Percentiles rank a stretch among this genome's conserved stretches.
phyloP scores from a whole-genome alignment of 768 basidiomycete species.

The Amylocystis lapponica region DNA sequence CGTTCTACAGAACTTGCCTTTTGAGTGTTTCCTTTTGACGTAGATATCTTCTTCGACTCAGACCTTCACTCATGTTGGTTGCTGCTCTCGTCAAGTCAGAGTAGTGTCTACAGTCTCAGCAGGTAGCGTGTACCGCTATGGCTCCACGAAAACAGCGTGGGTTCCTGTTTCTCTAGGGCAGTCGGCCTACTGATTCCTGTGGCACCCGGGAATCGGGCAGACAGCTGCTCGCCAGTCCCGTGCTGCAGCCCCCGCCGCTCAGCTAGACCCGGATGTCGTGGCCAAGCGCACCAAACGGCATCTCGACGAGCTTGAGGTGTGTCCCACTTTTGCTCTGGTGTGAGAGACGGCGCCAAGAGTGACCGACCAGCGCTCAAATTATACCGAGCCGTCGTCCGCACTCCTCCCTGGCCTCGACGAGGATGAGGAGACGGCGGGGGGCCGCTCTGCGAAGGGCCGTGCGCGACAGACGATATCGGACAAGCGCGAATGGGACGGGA shows the following conservation, averaged over 20 bases:
- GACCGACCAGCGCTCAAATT: constrained; percentile 69
- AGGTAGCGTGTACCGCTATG: constrained; percentile 2
- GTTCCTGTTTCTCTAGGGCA: neutral
- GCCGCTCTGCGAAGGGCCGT: constrained; percentile 53
- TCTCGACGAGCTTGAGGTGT: constrained; percentile 81
- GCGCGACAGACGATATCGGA: constrained; percentile 71
- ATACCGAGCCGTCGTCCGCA: constrained; percentile 49
- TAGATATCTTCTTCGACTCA: no score
- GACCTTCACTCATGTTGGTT: no score
- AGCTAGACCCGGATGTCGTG: constrained; percentile 57
- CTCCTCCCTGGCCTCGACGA: constrained; percentile 40
- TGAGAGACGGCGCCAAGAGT: no score
- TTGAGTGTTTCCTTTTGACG: no score
- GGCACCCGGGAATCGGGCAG: neutral
- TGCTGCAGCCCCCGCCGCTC: constrained; percentile 28
- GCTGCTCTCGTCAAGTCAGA: no score
- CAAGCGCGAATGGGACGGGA: constrained; percentile 55
- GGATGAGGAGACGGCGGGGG: constrained; percentile 37
- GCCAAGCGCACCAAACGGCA: constrained; percentile 72
- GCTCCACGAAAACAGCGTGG: constrained; percentile 5
- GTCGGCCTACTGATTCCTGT: neutral
- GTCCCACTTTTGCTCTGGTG: no score
- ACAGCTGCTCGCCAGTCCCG: constrained; percentile 47
- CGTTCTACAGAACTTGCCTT: no score
- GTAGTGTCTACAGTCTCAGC: no score